Percentiles rank a stretch among this genome's conserved stretches.
Evolutionary conservation across 2,329 filamentous ascomycete species (phyloP).

Genomic region (Plectosphaerella sp.): DNA sequence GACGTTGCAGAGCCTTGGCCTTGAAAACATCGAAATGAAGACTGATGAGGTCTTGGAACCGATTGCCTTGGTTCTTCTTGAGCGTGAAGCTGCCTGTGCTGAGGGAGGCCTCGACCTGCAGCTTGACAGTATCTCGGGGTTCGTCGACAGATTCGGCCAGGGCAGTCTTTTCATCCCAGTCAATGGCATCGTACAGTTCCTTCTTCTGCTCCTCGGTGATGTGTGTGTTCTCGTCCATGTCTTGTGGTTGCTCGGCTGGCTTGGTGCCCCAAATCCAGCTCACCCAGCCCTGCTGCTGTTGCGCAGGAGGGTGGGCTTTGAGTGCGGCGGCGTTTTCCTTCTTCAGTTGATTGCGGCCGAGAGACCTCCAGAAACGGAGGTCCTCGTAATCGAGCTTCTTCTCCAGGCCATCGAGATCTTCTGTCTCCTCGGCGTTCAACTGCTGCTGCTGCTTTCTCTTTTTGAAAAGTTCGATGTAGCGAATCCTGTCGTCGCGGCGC

Average conservation of each 20-base stretch:
- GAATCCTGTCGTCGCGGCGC: conserved; percentile 79
- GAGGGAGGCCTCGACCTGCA: conserved; percentile 90
- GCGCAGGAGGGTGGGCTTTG: conserved; percentile 51
- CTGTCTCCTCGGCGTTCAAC: conserved; percentile 63
- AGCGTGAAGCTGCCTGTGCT: conserved; percentile 94
- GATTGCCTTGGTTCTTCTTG: conserved; percentile 77
- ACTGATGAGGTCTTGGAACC: conserved; percentile 75
- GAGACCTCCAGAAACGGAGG: conserved; percentile 91
- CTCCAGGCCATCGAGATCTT: conserved; percentile 73
- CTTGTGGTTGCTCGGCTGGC: conserved; percentile 57
- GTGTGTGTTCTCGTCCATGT: conserved; percentile 65
- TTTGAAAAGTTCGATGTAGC: conserved; percentile 94
- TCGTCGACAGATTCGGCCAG: conserved; percentile 84
- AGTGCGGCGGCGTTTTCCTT: conserved; percentile 93
- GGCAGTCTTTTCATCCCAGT: conserved; percentile 95
- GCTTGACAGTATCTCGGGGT: conserved; percentile 85
- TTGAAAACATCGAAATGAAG: conserved; percentile 93
- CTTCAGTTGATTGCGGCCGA: conserved; percentile 88
- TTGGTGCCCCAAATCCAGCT: conserved; percentile 90
- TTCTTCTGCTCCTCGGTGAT: conserved; percentile 96
- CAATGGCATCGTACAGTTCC: conserved; percentile 94
- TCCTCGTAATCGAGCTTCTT: conserved; percentile 91
- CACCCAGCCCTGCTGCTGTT: conserved; percentile 80
- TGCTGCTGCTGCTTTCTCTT: conserved; percentile 78
- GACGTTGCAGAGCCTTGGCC: conserved; percentile 82